These are phyloP conservation scores for Ogataea kodamae DNA, from an alignment of 805 yeast genomes.

Conservation along the genomic window DNA sequence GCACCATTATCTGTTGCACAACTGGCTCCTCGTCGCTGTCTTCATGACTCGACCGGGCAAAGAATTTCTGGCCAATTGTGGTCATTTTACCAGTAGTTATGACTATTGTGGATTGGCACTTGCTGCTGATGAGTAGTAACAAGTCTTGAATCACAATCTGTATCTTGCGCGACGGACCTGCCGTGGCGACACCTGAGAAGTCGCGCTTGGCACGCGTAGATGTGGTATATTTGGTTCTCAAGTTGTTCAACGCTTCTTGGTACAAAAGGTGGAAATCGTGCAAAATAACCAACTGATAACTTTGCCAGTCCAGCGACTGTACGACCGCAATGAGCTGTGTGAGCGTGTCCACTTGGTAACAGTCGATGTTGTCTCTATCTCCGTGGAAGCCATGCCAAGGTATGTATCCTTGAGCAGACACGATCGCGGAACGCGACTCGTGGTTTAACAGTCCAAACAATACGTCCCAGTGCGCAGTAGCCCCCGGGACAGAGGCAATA, in stretches of 20 bases:
- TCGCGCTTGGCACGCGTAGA: conserved; percentile 18
- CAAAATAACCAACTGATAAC: conserved; percentile 24
- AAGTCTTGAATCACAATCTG: conserved; percentile 21
- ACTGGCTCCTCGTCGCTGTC: conserved; percentile 16
- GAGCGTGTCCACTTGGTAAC: conserved; percentile 16
- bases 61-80: conserved; percentile 25
- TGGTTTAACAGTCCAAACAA: conserved; percentile 19
- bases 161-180: conserved; percentile 23
- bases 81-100: conserved; percentile 32
- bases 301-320: conserved; percentile 16
- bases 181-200: conserved; percentile 15
- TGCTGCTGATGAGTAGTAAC: conserved; percentile 16
- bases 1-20: conserved; percentile 32
- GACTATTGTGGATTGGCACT: conserved; percentile 15
- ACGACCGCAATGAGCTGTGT: conserved; percentile 23
- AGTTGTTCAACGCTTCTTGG: conserved; percentile 14
- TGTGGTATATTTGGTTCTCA: conserved; percentile 6
- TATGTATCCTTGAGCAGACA: conserved; percentile 10
- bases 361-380: conserved; percentile 11
- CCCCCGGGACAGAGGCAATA: conserved; percentile 27
- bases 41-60: conserved; percentile 10
- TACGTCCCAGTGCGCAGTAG: conserved; percentile 29
- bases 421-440: conserved; percentile 3
- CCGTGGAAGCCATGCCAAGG: conserved; percentile 28
- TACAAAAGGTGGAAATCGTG: conserved; percentile 30